Evolutionary conservation across 2,329 filamentous ascomycete species (phyloP).

Genomic region (Curvularia hawaiiensis): DNA sequence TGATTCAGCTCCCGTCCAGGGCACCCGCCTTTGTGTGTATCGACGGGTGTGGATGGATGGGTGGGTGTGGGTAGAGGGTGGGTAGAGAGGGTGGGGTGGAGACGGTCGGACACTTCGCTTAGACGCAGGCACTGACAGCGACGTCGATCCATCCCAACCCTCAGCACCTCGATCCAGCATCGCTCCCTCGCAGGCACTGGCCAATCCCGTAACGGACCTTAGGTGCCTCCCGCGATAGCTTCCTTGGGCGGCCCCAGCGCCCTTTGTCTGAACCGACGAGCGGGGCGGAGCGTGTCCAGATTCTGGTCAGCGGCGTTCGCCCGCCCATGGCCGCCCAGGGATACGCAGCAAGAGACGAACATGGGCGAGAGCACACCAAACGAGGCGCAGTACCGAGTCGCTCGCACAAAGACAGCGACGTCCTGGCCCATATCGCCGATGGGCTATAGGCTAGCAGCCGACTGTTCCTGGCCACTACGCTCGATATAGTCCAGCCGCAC

Average conservation of each 20-base stretch:
- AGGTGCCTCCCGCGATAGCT: conserved; percentile 39
- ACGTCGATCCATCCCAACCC: conserved; percentile 30
- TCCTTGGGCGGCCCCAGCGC: conserved; percentile 15
- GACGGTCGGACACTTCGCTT: conserved; percentile 27
- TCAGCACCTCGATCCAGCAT: conserved; percentile 25
- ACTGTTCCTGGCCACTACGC: conserved; percentile 28
- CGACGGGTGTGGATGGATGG: background rate
- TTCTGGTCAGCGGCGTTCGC: conserved; percentile 11
- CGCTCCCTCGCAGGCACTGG: conserved; percentile 26
- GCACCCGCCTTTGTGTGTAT: conserved; percentile 7
- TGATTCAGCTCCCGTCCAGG: conserved; percentile 5
- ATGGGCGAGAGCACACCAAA: background rate
- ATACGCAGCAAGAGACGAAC: background rate
- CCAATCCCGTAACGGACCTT: conserved; percentile 39
- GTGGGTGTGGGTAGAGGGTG: conserved; percentile 11
- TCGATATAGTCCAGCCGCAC: conserved; percentile 23
- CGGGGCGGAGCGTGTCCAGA: conserved; percentile 11
- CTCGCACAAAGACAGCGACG: background rate
- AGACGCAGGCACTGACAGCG: conserved; percentile 35
- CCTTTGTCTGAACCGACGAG: conserved; percentile 20
- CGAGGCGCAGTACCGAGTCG: conserved; percentile 3
- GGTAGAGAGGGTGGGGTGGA: background rate
- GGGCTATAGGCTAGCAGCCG: conserved; percentile 11
- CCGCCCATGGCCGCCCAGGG: background rate
- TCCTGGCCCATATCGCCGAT: conserved; percentile 3